Evolutionary conservation across 176 grass and related monocot species (phyloP), one percentile per base, ranked within the genome.

Genomic region (Ampelocalamus luodianensis): DNA sequence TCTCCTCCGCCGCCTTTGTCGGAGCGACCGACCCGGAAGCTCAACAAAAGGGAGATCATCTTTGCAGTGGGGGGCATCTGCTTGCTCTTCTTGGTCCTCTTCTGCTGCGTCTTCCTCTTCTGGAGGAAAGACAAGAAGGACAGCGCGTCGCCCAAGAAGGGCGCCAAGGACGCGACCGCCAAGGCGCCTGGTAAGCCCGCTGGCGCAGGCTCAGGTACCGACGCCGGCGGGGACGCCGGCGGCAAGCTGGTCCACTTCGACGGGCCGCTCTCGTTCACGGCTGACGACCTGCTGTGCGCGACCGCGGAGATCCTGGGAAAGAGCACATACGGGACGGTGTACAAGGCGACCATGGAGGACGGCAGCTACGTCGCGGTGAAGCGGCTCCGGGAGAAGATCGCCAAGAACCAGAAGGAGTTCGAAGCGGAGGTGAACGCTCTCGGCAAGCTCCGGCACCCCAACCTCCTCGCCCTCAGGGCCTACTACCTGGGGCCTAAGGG

Each of bases 281-380:
- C 96, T 3, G 96, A 99, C 45, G 96, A 99, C 34, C 86, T 99
- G 46, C 85, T 99, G 76, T 99, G 96, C 74, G 96, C 96, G 4
- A 99, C 93, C 1, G 96, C 96, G 7, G 96, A 99, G 90, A 99
- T 99, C 78, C 88, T 96, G 88, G 96, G 93, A 27, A 99, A 99
- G 93, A 96, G 96, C 88, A 96, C 90, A 2, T 99, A 99, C 29
- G 96, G 96, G 29, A 99, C 96, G 48, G 96, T 94, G 51, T 99
- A 99, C 80, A 99, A 96, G 89, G 91, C 96, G 0, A 99, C 91
- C 26, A 78, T 99, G 88, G 96, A 96, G 74, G 90, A 94, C 58
- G 91, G 93, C 55, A 96, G 86, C 68, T 94, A 94, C 62, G 93
- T 99, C 14, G 93, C 91, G 0, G 96, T 99, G 78, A 99, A 99